These are phyloP conservation scores for Solanum hybrid DNA, from an alignment of 305 asterid genomes.

Conservation along the genomic window DNA sequence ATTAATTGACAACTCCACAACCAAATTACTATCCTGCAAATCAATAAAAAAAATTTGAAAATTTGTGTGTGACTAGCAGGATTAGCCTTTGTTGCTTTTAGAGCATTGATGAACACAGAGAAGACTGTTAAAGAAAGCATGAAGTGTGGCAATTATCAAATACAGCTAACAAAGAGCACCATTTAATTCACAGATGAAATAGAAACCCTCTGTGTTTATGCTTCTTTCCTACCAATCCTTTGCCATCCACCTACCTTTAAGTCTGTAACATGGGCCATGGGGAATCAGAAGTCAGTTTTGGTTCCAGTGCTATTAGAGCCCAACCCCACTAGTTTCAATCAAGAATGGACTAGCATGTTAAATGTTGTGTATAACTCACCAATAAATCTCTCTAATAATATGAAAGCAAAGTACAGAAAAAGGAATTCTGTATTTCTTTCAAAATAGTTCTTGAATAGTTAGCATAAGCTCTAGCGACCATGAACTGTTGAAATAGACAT, in stretches of 20 bases:
- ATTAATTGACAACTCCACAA: not conserved
- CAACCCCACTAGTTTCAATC: not conserved
- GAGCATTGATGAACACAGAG: not conserved
- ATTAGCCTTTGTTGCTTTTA: not conserved
- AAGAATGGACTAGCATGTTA: not conserved
- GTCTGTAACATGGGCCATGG: not conserved
- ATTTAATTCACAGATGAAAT: not conserved
- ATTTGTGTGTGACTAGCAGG: not conserved
- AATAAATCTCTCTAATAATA: not conserved
- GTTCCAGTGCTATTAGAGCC: not conserved
- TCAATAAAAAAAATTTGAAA: not conserved
- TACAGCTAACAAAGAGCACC: not conserved
- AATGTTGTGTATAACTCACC: not conserved
- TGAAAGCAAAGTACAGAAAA: not conserved
- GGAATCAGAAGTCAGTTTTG: not conserved
- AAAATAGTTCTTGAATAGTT: not conserved
- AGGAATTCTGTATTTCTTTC: not conserved
- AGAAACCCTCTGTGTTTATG: not conserved
- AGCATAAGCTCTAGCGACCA: slow-evolving; percentile 10
- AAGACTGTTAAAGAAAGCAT: not conserved
- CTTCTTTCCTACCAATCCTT: not conserved
- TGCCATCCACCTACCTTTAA: not conserved
- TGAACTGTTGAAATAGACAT: slow-evolving; percentile 6
- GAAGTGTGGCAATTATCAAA: not conserved
- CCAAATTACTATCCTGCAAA: not conserved